Percentiles rank a stretch among this genome's conserved stretches.
Conservation (phyloP, 768 basidiomycete genomes). For the Hysterangium stoloniferum region DNA sequence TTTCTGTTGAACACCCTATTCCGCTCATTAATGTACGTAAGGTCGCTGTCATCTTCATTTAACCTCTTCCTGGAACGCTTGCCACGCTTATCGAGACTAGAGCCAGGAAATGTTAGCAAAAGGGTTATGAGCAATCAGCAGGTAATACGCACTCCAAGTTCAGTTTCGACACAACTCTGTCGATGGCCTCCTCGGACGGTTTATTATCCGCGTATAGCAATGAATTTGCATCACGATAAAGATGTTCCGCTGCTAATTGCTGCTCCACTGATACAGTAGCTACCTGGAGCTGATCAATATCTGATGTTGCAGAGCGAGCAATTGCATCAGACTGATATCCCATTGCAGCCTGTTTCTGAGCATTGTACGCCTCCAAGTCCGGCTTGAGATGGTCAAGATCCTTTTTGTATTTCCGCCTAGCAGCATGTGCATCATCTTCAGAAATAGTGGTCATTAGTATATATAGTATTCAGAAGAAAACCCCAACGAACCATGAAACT, state of each 20-base stretch:
- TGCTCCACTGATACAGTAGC: constrained; percentile 53
- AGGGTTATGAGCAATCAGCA: not conserved
- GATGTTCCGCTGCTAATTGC: constrained; percentile 62
- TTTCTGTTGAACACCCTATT: constrained; percentile 99
- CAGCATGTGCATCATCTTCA: constrained; percentile 84
- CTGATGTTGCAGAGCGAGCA: constrained; percentile 27
- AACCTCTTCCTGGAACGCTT: constrained; percentile 84
- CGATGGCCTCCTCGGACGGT: constrained; percentile 92
- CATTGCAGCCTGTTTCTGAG: constrained; percentile 80
- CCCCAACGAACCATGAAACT: constrained; percentile 73
- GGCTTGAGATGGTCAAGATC: constrained; percentile 85
- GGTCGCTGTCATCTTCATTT: constrained; percentile 92
- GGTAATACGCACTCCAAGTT: constrained; percentile 77
- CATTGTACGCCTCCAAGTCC: constrained; percentile 79
- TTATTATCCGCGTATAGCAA: constrained; percentile 93
- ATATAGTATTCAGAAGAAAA: not conserved
- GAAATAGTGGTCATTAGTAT: not conserved
- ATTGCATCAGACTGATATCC: constrained; percentile 69
- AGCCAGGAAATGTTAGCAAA: constrained; percentile 8
- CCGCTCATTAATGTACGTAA: constrained; percentile 99
- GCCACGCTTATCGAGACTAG: constrained; percentile 80
- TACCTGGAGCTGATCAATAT: constrained; percentile 27
- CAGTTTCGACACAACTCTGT: constrained; percentile 83
- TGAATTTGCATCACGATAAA: constrained; percentile 92
- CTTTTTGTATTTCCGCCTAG: constrained; percentile 86